These are phyloP conservation scores for Thielaviopsis cerberus DNA, from an alignment of 2,329 filamentous ascomycete genomes.

Conservation along the genomic window DNA sequence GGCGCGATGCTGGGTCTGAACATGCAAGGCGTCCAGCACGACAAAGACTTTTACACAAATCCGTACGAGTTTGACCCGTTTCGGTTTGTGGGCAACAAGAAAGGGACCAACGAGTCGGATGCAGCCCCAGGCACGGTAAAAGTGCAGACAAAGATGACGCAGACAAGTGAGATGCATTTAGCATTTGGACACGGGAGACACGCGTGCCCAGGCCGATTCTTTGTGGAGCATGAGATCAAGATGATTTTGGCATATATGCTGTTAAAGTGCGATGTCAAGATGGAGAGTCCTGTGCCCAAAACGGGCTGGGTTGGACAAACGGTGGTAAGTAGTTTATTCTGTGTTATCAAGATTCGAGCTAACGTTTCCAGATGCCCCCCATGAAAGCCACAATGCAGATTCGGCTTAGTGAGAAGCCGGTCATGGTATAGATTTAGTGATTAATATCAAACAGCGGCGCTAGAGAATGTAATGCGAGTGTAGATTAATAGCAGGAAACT, in stretches of 20 bases:
- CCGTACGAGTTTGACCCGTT: constrained; percentile 29
- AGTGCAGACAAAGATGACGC: constrained; percentile 31
- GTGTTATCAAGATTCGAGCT: background rate
- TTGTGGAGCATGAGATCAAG: constrained; percentile 36
- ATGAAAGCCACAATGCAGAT: constrained; percentile 17
- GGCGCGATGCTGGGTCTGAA: constrained; percentile 27
- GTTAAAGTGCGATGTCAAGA: constrained; percentile 33
- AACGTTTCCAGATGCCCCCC: constrained; percentile 14
- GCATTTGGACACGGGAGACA: constrained; percentile 40
- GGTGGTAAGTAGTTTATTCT: constrained; percentile 19
- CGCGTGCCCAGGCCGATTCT: constrained; percentile 37
- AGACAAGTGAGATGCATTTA: constrained; percentile 31
- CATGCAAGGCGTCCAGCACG: constrained; percentile 27
- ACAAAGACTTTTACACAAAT: constrained; percentile 25
- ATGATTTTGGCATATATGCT: constrained; percentile 33
- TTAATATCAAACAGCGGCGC: background rate
- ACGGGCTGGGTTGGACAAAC: constrained; percentile 27
- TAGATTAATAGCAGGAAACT: too few relatives aligned
- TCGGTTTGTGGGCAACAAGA: constrained; percentile 26
- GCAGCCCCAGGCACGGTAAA: constrained; percentile 16
- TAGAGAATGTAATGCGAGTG: background rate
- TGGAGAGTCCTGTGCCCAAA: constrained; percentile 22
- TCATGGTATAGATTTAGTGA: background rate
- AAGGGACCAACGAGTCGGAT: constrained; percentile 17
- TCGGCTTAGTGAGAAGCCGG: constrained; percentile 11